A percentile compares a stretch with the other conserved stretches of the same genome.
Evolutionary conservation across 768 basidiomycete genomes (phyloP).

Genomic region (Imleria badia): DNA sequence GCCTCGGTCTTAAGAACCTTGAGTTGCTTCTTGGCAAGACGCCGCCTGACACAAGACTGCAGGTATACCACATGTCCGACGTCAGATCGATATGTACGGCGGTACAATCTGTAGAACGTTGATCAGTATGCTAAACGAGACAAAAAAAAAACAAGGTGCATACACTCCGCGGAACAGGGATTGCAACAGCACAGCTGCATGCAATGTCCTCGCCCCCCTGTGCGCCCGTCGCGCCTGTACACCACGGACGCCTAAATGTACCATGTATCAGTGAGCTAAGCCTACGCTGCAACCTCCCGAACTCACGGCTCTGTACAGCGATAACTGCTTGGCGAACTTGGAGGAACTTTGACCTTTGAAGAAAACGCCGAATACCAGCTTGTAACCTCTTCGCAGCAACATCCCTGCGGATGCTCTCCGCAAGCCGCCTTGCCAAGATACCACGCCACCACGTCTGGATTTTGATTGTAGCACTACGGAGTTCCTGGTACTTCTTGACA

Average conservation of each 20-base stretch:
- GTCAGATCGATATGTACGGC: constrained; percentile 55
- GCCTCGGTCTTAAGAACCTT: constrained; percentile 85
- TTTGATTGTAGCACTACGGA: constrained; percentile 72
- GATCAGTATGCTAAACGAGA: constrained; percentile 3
- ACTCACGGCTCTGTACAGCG: constrained; percentile 84
- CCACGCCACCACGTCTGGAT: constrained; percentile 96
- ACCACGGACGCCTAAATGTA: constrained; percentile 66
- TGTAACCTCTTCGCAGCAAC: constrained; percentile 78
- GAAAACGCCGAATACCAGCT: constrained; percentile 62
- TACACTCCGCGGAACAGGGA: constrained; percentile 87
- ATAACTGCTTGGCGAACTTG: constrained; percentile 61
- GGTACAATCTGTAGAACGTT: constrained; percentile 45
- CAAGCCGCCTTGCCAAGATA: constrained; percentile 71
- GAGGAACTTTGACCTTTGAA: constrained; percentile 72
- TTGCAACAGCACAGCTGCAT: constrained; percentile 76
- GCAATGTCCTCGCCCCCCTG: constrained; percentile 50
- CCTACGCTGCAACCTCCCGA: not conserved
- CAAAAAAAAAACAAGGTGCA: constrained; percentile 36
- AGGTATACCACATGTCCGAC: constrained; percentile 76
- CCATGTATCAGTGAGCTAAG: constrained; percentile 6
- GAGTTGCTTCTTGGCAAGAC: constrained; percentile 82
- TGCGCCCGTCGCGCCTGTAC: constrained; percentile 63
- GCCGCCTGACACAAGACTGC: constrained; percentile 90
- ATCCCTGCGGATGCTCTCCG: constrained; percentile 68
- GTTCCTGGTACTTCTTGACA: constrained; percentile 69